These are phyloP conservation scores for Zelonia costaricensis DNA, from an alignment of 208 protist genomes.

Conservation along the genomic window DNA sequence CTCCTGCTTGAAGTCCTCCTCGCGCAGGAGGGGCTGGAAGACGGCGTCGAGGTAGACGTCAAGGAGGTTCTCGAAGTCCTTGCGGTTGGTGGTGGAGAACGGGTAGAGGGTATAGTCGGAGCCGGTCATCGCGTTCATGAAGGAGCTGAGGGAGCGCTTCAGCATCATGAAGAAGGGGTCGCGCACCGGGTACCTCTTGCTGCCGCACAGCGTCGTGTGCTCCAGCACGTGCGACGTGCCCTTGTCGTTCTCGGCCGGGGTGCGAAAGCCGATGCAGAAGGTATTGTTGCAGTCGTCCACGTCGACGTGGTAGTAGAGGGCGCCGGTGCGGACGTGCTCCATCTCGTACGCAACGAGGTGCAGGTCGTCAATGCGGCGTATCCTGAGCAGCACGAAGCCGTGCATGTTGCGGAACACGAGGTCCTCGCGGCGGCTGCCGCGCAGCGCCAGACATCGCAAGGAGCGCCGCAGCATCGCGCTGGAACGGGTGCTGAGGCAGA, in stretches of 20 bases:
- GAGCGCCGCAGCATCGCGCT: constrained; percentile 56
- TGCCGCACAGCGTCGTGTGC: constrained; percentile 97
- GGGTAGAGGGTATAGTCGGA: constrained; percentile 95
- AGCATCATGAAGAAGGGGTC: constrained; percentile 94
- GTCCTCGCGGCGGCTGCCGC: constrained; percentile 12
- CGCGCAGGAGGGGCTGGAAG: constrained; percentile 84
- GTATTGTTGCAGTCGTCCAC: constrained; percentile 95
- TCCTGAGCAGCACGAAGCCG: constrained; percentile 67
- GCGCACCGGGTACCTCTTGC: constrained; percentile 94
- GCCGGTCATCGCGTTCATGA: constrained; percentile 95
- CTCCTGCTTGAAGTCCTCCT: constrained; percentile 93
- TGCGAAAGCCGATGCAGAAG: constrained; percentile 97
- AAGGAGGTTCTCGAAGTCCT: constrained; percentile 94
- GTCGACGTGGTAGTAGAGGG: constrained; percentile 93
- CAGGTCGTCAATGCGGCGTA: constrained; percentile 68
- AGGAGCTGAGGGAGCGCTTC: constrained; percentile 87
- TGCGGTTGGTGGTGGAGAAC: constrained; percentile 90
- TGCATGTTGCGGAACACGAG: constrained; percentile 51
- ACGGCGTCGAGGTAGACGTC: constrained; percentile 95
- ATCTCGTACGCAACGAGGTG: constrained; percentile 82
- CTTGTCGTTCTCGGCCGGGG: constrained; percentile 92
- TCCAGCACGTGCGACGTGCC: constrained; percentile 97
- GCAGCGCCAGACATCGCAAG: constrained; percentile 28
- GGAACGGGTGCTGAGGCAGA: background rate
- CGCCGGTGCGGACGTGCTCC: constrained; percentile 69